Base-by-base conservation (phyloP, 1,284 basidiomycete genomes). In the Microbotryum scabiosae region DNA sequence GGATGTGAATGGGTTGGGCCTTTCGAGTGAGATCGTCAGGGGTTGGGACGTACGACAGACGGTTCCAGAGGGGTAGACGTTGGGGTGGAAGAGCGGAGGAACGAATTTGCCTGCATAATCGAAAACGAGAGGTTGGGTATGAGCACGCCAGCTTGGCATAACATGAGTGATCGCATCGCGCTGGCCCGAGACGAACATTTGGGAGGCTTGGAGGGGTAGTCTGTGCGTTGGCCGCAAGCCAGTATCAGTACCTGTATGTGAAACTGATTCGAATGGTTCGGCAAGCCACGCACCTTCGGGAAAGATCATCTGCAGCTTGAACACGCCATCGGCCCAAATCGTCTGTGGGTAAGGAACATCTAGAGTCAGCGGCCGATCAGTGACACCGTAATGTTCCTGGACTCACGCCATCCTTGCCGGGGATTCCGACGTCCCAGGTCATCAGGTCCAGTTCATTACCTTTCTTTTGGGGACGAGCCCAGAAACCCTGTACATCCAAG, bases 1-100 rank as follows among this genome's bases (percentile, higher is more conserved):
- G n/a, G n/a, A n/a, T n/a, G n/a, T n/a, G n/a, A n/a, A n/a, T n/a
- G n/a, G n/a, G n/a, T n/a, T n/a, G n/a, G n/a, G n/a, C n/a, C n/a
- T n/a, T n/a, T n/a, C n/a, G n/a, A n/a, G n/a, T n/a, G n/a, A n/a
- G n/a, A n/a, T n/a, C n/a, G n/a, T n/a, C n/a, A n/a, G n/a, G n/a
- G n/a, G n/a, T n/a, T n/a, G n/a, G n/a, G n/a, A 49, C 58, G 61
- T 47, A 66, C 45, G 81, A 75, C 96, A 99, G 55, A 98, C 93
- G 23, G 96, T 99, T 28, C 96, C 96, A 20, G 92, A 97, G 0
- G 96, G 96, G 76, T 97, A 99, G 57, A 98, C 92, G 74, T 99
- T 99, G 30, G 94, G 94, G 75, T 98, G 94, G 79, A 97, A 98
- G 54, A 97, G 80, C 30, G 94, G 88, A 2, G 96, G 94, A 1